phyloP scores from a whole-genome alignment of 352 stramenopile species.

The Albugo candida region DNA sequence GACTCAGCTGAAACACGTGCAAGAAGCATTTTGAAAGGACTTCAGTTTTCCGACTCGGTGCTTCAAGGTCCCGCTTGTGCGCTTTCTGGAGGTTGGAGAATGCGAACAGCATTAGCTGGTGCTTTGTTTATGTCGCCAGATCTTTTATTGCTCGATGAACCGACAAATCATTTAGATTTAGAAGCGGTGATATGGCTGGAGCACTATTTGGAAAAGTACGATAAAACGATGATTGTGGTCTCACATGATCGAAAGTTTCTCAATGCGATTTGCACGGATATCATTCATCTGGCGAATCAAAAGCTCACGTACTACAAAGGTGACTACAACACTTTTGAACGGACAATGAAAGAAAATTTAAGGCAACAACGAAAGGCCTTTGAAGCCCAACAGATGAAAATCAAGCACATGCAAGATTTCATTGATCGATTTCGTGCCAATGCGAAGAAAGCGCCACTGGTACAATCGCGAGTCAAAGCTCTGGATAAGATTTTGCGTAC shows the following conservation, averaged over 20 bases:
- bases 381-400: constrained; percentile 76
- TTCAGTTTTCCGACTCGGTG: constrained; percentile 88
- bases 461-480: constrained; percentile 93
- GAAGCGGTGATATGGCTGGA: constrained; percentile 85
- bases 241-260: constrained; percentile 93
- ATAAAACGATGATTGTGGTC: constrained; percentile 89
- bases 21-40: constrained; percentile 79
- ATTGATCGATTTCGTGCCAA: constrained; percentile 92
- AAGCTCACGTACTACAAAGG: constrained; percentile 89
- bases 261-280: constrained; percentile 93
- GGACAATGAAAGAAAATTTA: constrained; percentile 83
- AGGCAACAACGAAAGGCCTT: constrained; percentile 85
- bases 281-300: constrained; percentile 82
- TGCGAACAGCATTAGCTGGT: constrained; percentile 87
- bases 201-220: constrained; percentile 80
- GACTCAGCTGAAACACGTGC: constrained; percentile 81
- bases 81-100: constrained; percentile 87
- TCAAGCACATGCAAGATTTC: constrained; percentile 94
- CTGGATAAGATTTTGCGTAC: constrained; percentile 73
- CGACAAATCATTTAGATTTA: constrained; percentile 84
- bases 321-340: constrained; percentile 94
- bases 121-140: constrained; percentile 91
- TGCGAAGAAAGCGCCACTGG: constrained; percentile 88
- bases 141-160: constrained; percentile 88
- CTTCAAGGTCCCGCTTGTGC: constrained; percentile 80